Evolutionary conservation across 106 monocot species (phyloP), one percentile per base, ranked within the genome.

Genomic region (Chionographis japonica): DNA sequence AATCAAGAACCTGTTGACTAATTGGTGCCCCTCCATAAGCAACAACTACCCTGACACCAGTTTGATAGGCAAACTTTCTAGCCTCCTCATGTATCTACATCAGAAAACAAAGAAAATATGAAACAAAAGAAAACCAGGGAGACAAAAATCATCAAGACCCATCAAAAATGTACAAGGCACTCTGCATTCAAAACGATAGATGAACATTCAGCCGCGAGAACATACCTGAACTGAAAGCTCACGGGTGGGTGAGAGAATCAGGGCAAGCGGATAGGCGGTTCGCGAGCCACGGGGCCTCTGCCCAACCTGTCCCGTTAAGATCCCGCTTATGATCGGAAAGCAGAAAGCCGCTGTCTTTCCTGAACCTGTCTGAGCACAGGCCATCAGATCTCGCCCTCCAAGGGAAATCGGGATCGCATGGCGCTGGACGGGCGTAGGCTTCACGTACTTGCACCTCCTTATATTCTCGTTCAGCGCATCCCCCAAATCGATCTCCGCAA

Each of bases 321-420:
- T 86, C 66, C 90, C 90, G 57, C 70, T 83, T 10, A 90, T 90
- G 9, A 90, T 90, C 4, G 90, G 90, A 46, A 90, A 90, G 64
- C 90, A 90, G 63, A 90, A 90, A 16, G 90, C 90, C 7, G 86
- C 86, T 12, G 88, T 90, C 73, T 90, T 90, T 5, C 90, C 90
- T 0, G 90, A 90, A 46, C 90, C 90, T 8, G 90, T 90, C 78
- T 86, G 90, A 11, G 90, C 90, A 56, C 90, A 90, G n/a, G 90
- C 90, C 90, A 90, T 90, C 61, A 90, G 60, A 56, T 90, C 90
- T 16, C 90, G 42, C 18, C 86, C 90, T 2, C 18, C 78, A 16
- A 83, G 70, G 2, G 90, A 83, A 13, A 90, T 90, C 10, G 90
- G 86, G 51, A 90, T 90, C 1, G 90, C 86, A 75, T 90, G 78